Evolutionary conservation across 495 filamentous ascomycete genomes (phyloP), one percentile per base, ranked within the genome.

Genomic region (Aspergillus bridgeri): DNA sequence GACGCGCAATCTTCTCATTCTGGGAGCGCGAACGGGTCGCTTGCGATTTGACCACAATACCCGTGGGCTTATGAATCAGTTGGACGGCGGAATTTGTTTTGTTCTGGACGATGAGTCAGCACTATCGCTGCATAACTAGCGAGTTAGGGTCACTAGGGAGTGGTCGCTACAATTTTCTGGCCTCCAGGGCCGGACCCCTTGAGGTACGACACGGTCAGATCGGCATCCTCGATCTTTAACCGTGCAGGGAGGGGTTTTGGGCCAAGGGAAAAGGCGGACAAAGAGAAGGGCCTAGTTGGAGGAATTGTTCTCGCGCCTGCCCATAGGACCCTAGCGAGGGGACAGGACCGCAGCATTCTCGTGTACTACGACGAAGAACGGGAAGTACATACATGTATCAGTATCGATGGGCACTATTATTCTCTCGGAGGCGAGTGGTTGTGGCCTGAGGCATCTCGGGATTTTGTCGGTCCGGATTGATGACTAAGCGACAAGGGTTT

Each of bases 31-130:
- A 94, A 19, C 94, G 86, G 5, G 95, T 97, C 6, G 86, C 90
- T 72, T 98, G 94, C 43, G 81, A 92, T 71, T 98, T 98, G 11
- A 98, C 77, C 21, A 97, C 92, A 24, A 96, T 74, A 49, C 92
- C 92, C 8, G 91, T 93, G 15, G 92, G 90, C 20, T 89, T 73
- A 74, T 98, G 94, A 56, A 85, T 92, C 23, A 98, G 80, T 67
- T 98, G 95, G 42, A 98, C 94, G 48, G 94, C 94, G 8, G 90
- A 97, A 61, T 85, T 86, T 21, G 94, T 98, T 87, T 98, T 98
- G 76, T 98, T 98, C 89, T 92, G 3, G 47, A 53, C 5, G 33
- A 38, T 2, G 33, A 38, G 33, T 38, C 33, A 38, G 33, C 33
- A 15, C 8, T 1, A 38, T 38, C 7, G 9, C 1, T 38, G 44